Base-by-base conservation (phyloP, 306 rosid species). In the Fragaria ananassa region DNA sequence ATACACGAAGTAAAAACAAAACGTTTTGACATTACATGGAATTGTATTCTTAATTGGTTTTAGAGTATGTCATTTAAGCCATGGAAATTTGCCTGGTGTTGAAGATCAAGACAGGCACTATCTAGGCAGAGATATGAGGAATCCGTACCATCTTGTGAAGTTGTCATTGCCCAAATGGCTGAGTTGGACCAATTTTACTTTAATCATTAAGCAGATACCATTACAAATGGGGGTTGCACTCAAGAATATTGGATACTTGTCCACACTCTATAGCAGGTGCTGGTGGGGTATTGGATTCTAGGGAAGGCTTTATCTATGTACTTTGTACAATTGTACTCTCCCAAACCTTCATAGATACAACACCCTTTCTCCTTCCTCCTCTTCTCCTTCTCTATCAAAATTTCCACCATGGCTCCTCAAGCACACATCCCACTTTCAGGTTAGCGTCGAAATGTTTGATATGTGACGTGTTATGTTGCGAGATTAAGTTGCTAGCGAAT, bases 371-470 rank as follows among this genome's bases (percentile, higher is more conserved):
- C 12, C 15, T 39, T 37, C 6, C 37, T 56, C 27, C 7, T 44
- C 25, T 34, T 14, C 41, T 54, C 21, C 46, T 8, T 73, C 56
- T 58, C 68, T 5, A 34, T 42, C 57, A 12, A 17, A 58, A 1
- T 29, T 23, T 60, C 42, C 15, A 10, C 31, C 10, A 74, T 74
- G 78, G 1, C 60, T 60, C 44, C 78, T 44, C 44, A 1, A 12
- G n/a, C 58, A 45, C 34, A 17, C 44, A 54, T 10, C 46, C 0
- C 29, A 3, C 2, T 6, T 61, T 10, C 57, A 60, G 46, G 78
- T 74, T 41, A 41, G 71, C 44, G 19, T 42, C 60, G 35, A 61
- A 78, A n/a, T 57, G 75, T 23, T 78, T 74, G 78, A 83, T 57
- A 42, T 41, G 5, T 54, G 1, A 56, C 10, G 11, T 42, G 68